Evolutionary conservation across 441 rosid genomes (phyloP), one percentile per base, ranked within the genome.

Genomic region (Erodium moschatum): DNA sequence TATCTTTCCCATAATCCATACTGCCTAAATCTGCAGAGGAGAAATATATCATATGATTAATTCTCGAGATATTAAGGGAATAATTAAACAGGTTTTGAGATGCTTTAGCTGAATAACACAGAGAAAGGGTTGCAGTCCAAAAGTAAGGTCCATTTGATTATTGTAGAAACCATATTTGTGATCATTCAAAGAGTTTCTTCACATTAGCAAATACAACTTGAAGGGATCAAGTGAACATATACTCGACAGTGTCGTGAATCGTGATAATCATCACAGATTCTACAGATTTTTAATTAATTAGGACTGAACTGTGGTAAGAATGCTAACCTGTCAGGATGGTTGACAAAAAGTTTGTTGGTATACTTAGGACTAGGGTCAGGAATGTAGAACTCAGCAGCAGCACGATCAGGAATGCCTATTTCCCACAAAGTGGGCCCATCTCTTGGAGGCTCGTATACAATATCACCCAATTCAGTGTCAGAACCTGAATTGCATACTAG

Each of bases 381-480:
- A 68, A 85, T 75, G 69, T 77, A 85, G 77, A 89, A 92, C 71
- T 89, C 91, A 21, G 84, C 87, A n/a, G 97, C 92, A 65, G 91
- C 76, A 60, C 94, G 88, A 76, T 89, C 86, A 44, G 97, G 96
- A 44, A 80, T 67, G 27, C 97, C 98, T 13, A 90, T 90, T 76
- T 92, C 98, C 98, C 96, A 90, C 67, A 92, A 35, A 0, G 97
- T 90, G 0, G 96, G 91, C 12, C 98, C 97, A 68, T 86, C 78
- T 77, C 96, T 83, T 6, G 87, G 92, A 67, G 96, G 94, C 71
- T 83, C 81, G 73, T 81, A 86, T 0, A 85, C 82, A 18, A 87
- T 73, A 66, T 79, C 75, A 40, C 92, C 87, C 78, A 86, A 4
- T 38, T 84, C 83, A 65, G 83, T 81, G 38, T 77, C 73, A 54